Evolutionary conservation across 768 basidiomycete genomes (phyloP), one percentile per base, ranked within the genome.

Genomic region (Clathrus columnatus): DNA sequence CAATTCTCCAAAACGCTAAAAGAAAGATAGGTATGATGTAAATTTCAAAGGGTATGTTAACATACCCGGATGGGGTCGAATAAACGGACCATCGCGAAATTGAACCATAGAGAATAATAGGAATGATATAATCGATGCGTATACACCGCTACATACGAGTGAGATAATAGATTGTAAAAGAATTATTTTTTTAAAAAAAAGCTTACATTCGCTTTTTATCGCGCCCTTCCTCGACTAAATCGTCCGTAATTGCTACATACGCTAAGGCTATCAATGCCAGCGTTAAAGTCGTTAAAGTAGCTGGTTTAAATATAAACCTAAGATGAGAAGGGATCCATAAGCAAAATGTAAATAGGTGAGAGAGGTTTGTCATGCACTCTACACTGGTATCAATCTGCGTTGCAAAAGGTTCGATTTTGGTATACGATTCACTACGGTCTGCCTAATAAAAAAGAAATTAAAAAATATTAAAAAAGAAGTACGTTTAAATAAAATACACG

Each of bases 71-170:
- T 93, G 90, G 0, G 90, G 90, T 32, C 90, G 82, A 64, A 92
- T 77, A 68, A 88, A 93, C 27, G 90, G 90, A 0, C 90, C 90
- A 66, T 93, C 90, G 57, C 90, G 84, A 64, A 92, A 91, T 63
- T 93, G 91, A 49, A 93, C 75, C 79, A 87, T 85, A 26, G 86
- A 87, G 69, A 91, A 92, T 58, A 80, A 68, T 56, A 92, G 75
- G 68, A 92, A 92, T 43, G 84, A 78, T 8, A 76, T 75, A 48
- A 86, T 73, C 10, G 84, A 77, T 51, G 90, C 89, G 60, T 89
- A 91, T 44, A 79, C 76, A 24, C 90, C 90, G 49, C 89, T 91
- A 63, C 56, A 59, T 61, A 48, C 59, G 55, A 47, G 51, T 28
- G 58, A 57, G 48, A 20, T 30, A 18, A 53, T 28, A 43, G 14